Evolutionary conservation across 2,329 filamentous ascomycete genomes (phyloP), one percentile per base, ranked within the genome.

Genomic region (Penicillium polonicum): DNA sequence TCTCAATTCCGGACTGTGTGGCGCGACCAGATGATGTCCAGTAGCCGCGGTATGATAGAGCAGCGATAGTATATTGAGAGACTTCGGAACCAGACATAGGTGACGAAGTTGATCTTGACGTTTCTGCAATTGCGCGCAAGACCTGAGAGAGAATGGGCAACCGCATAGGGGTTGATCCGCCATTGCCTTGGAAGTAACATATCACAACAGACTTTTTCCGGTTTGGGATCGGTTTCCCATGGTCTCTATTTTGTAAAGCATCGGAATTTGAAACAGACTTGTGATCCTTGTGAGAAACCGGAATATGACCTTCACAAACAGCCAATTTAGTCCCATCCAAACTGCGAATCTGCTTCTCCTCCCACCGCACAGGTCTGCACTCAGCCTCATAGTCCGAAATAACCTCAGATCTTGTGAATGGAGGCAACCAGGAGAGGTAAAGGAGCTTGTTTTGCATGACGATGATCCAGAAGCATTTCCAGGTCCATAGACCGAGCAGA

Each of bases 391-490:
- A 91, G 65, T 89, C 84, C 3, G 77, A 75, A 38, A 92, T 87
- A 56, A 76, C 85, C 75, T 92, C 87, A 25, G 82, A 80, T 17
- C 88, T 82, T 0, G 89, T 81, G 67, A 88, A 88, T 2, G 89
- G 89, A 19, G 89, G 88, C 50, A 92, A 75, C 45, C 87, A 88
- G 0, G 89, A 88, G 78, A 91, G 91, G 74, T 92, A 92, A 58
- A 92, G 88, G 69, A 92, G 90, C 69, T 88, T 88, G 68, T 92
- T 90, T 74, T 92, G 90, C 70, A 92, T 89, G 5, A 89, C 65
- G 29, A 93, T 79, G 76, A 92, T 85, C 85, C 91, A 89, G 52
- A 85, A 73, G 68, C 88, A 91, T 72, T 85, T 84, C 73, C 82
- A 83, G 1, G 76, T 72, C 82, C 82, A 92, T 15, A 92, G 77